Evolutionary conservation across 23 red algal species (phyloP), one percentile per base, ranked within the genome.

Genomic region (Agarophyton chilense): DNA sequence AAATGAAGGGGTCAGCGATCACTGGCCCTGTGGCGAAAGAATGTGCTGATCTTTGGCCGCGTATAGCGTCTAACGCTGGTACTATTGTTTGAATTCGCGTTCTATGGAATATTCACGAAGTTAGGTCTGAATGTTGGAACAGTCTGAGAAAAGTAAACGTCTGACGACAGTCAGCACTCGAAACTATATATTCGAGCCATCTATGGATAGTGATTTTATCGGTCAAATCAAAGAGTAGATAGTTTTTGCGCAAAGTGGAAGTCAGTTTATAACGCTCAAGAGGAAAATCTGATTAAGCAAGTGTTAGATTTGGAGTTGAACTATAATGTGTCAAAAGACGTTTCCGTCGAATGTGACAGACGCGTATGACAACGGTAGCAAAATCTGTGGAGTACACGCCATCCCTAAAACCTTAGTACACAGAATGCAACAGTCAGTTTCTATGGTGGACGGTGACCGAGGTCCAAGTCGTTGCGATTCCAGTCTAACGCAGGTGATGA

Each of bases 1-100:
- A 98, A 58, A 95, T 98, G 96, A 98, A 98, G 67, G 96, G 96
- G 19, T 95, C 92, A 65, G 96, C 96, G 11, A 95, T 98, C 49
- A 95, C 96, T 24, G 96, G 96, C 33, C 96, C 96, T 24, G 96
- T 98, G 3, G 96, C 96, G 17, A 98, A 98, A 62, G 96, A 98
- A 94, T 95, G 92, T 63, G 96, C 96, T 54, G 96, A 98, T 70
- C 52, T 98, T 26, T 98, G 96, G 96, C 96, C 96, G 9, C 92
- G 93, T 83, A 96, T 98, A 71, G 96, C 96, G 18, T 95, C 93
- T 3, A 80, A 88, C 22, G 93, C 96, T 13, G 91, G 92, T 35
- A 94, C 93, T 14, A 98, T 98, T 19, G 90, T 93, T 57, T 98
- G 51, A 78, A 26, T 13, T 50, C 29, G 22, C 55, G 11, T 28